phyloP scores from a whole-genome alignment of 1,139 yeast species.

The Kodamaea fungicola region DNA sequence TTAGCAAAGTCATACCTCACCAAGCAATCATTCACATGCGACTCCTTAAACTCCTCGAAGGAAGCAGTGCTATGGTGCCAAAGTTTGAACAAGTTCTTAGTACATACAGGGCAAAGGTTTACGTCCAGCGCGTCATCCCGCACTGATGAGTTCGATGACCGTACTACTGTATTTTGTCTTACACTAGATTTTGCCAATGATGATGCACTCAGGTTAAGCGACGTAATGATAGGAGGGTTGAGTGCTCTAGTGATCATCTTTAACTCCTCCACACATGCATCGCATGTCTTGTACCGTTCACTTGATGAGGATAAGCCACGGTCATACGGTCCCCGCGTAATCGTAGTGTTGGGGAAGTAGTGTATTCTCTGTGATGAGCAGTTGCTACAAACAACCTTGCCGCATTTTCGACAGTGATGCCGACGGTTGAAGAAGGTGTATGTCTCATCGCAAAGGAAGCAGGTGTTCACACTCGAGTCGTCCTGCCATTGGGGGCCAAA shows the following conservation, averaged over 20 bases:
- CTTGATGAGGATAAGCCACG: constrained; percentile 19
- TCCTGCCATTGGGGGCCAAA: constrained; percentile 60
- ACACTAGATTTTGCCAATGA: constrained; percentile 23
- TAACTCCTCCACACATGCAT: constrained; percentile 62
- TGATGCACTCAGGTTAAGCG: constrained; percentile 8
- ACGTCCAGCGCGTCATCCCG: constrained; percentile 27
- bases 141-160: constrained; percentile 26
- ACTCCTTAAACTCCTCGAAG: constrained; percentile 52
- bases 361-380: constrained; percentile 53
- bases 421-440: constrained; percentile 73
- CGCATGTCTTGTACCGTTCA: constrained; percentile 61
- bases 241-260: constrained; percentile 52
- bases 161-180: constrained; percentile 13
- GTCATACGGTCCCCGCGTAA: constrained; percentile 26
- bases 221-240: constrained; percentile 13
- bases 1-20: constrained; percentile 63
- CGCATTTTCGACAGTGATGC: constrained; percentile 91
- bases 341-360: constrained; percentile 39
- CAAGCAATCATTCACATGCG: constrained; percentile 70
- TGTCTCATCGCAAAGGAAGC: constrained; percentile 55
- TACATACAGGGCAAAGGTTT: constrained; percentile 46
- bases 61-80: constrained; percentile 34
- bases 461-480: constrained; percentile 57
- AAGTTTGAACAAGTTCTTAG: constrained; percentile 45
- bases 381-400: constrained; percentile 66